Evolutionary conservation across 2,329 filamentous ascomycete genomes (phyloP).

Genomic region (Colletotrichum tamarilloi): DNA sequence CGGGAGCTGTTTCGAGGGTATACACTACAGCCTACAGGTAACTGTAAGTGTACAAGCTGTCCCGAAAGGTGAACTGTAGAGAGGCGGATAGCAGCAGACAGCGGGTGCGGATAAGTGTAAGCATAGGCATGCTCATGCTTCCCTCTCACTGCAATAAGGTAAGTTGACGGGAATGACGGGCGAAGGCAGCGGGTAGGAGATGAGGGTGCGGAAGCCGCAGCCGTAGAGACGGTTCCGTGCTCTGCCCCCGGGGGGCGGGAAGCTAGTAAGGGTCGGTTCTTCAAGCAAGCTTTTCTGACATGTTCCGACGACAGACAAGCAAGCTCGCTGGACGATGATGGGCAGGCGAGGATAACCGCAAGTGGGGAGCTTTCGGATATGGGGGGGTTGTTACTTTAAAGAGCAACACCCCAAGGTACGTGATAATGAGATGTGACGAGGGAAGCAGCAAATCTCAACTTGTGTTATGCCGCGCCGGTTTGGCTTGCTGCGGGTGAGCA

Average conservation of each 20-base stretch:
- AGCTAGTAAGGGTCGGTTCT: constrained; percentile 31
- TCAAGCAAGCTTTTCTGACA: constrained; percentile 27
- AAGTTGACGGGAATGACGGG: background rate
- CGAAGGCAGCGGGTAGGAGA: constrained; percentile 11
- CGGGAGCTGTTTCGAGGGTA: constrained; percentile 27
- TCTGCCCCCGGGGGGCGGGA: constrained; percentile 8
- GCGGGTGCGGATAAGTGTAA: background rate
- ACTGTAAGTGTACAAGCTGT: constrained; percentile 23
- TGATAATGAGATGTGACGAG: constrained; percentile 32
- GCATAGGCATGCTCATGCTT: constrained; percentile 16
- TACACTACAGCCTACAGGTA: constrained; percentile 12
- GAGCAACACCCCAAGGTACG: constrained; percentile 22
- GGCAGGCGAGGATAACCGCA: constrained; percentile 25
- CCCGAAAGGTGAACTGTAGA: constrained; percentile 21
- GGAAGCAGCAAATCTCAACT: constrained; percentile 18
- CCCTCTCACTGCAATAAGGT: constrained; percentile 4
- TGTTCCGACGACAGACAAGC: constrained; percentile 29
- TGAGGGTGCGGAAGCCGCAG: constrained; percentile 12
- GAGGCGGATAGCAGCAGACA: constrained; percentile 26
- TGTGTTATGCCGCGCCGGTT: constrained; percentile 2
- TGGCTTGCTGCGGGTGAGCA: constrained; percentile 11
- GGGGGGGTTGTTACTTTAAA: constrained; percentile 34
- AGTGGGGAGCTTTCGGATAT: constrained; percentile 29
- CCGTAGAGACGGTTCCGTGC: constrained; percentile 6
- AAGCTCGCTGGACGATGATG: constrained; percentile 12